phyloP scores from a whole-genome alignment of 306 rosid genomes.

The Potentilla sterilis region DNA sequence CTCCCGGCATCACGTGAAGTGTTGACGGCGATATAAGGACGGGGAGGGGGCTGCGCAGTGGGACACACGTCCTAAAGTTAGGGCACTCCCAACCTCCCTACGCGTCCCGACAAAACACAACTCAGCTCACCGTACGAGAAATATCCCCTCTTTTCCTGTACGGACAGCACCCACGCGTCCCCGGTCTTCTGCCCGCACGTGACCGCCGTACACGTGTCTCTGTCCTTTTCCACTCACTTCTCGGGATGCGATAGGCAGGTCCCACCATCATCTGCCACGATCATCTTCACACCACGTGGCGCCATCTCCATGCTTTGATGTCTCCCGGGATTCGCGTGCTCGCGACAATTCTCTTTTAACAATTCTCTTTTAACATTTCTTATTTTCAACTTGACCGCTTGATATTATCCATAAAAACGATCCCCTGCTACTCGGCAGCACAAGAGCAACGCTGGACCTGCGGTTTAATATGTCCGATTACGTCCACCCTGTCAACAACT shows the following conservation, averaged over 20 bases:
- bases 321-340: constrained; percentile 40
- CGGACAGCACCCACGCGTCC: constrained; percentile 33
- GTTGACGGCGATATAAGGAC: not conserved
- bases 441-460: too few relatives aligned
- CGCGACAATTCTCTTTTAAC: constrained; percentile 8
- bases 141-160: constrained; percentile 22
- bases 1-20: constrained; percentile 16
- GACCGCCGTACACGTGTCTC: constrained; percentile 38
- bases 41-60: not conserved
- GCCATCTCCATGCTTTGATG: not conserved
- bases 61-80: constrained; percentile 33
- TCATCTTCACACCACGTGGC: not conserved
- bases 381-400: not conserved
- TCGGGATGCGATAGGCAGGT: not conserved
- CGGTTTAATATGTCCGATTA: too few relatives aligned
- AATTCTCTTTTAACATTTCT: not conserved
- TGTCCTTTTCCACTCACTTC: constrained; percentile 9
- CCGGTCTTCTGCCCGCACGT: not conserved
- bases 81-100: not conserved
- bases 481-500: too few relatives aligned
- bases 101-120: constrained; percentile 29
- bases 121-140: constrained; percentile 22
- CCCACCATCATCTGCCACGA: not conserved
- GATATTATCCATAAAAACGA: not conserved
- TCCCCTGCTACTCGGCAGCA: not conserved